Evolutionary conservation across 1,139 yeast genomes (phyloP), one percentile per base, ranked within the genome.

Genomic region (Geotrichum restrictum): DNA sequence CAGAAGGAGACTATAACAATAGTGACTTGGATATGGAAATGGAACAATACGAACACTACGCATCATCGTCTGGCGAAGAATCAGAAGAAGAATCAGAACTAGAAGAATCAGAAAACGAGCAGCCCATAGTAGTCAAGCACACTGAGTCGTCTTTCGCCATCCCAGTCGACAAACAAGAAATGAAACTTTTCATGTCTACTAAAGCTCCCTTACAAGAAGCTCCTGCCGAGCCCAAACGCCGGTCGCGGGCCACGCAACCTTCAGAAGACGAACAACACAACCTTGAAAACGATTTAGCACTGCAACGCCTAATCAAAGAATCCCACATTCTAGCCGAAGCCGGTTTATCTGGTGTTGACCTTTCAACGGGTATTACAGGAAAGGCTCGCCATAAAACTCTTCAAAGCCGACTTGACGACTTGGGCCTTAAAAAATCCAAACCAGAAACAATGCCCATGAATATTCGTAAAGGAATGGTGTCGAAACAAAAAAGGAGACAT

Each of bases 391-490:
- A 81, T 53, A 79, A 91, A 60, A 82, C 94, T 0, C 69, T 91
- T 57, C 83, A 84, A 52, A 77, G 83, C 41, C 76, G 97, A 53
- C 73, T 91, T 52, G 73, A 82, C 32, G 71, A 74, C 24, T 64
- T 83, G 7, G 75, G 59, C 56, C 71, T 51, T 71, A 78, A 46
- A 55, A 66, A 56, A 40, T 59, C 70, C 52, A 80, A 72, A 53
- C 70, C 84, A 33, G 95, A 87, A 61, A 85, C 81, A 49, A 85
- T 88, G 80, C 96, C 98, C 13, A 89, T 93, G 91, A 68, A 78
- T 21, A 82, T 88, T 75, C 77, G 97, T 55, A 86, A 85, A 64
- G 96, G 96, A 1, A 85, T 91, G 84, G 74, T 86, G 38, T 70
- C 74, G 48, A 78, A 82, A 49, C 77, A 83, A 51, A 22, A 44